phyloP scores from a whole-genome alignment of 2,329 filamentous ascomycete species.

The Fusarium sulawesiense region DNA sequence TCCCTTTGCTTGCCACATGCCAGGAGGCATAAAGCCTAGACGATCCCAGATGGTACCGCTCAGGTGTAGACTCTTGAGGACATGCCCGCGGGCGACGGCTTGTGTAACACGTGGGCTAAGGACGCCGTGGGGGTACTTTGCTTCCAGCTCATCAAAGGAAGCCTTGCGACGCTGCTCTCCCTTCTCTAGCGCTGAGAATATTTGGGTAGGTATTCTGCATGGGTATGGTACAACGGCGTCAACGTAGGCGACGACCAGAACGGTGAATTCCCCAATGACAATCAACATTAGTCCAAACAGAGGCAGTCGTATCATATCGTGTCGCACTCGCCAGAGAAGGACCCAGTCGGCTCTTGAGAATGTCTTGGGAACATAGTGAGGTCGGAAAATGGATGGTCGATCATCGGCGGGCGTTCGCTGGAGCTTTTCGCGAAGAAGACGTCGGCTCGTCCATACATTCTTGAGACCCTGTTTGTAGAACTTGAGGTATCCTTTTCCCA shows the following conservation, averaged over 20 bases:
- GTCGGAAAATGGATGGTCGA: constrained; percentile 55
- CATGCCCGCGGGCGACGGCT: constrained; percentile 51
- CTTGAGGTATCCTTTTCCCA: constrained; percentile 79
- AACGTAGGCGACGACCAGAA: constrained; percentile 78
- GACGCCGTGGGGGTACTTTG: constrained; percentile 51
- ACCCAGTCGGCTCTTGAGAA: constrained; percentile 76
- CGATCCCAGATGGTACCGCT: constrained; percentile 63
- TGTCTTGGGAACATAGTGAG: constrained; percentile 49
- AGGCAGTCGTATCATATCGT: constrained; percentile 82
- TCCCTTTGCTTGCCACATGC: constrained; percentile 66
- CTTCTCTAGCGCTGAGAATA: constrained; percentile 66
- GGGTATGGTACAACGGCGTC: constrained; percentile 79
- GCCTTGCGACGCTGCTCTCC: constrained; percentile 63
- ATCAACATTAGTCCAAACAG: constrained; percentile 80
- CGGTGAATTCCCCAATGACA: constrained; percentile 87
- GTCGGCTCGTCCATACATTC: constrained; percentile 76
- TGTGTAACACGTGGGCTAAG: constrained; percentile 49
- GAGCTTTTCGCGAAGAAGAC: constrained; percentile 60
- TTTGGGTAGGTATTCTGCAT: constrained; percentile 84
- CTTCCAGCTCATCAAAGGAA: constrained; percentile 60
- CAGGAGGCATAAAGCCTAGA: constrained; percentile 59
- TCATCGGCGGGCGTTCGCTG: constrained; percentile 65
- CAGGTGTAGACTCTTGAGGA: constrained; percentile 58
- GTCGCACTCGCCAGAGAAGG: constrained; percentile 72
- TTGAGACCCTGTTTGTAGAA: constrained; percentile 92